phyloP scores from a whole-genome alignment of 1,284 basidiomycete genomes.

The Cutaneotrichosporon dermatis region DNA sequence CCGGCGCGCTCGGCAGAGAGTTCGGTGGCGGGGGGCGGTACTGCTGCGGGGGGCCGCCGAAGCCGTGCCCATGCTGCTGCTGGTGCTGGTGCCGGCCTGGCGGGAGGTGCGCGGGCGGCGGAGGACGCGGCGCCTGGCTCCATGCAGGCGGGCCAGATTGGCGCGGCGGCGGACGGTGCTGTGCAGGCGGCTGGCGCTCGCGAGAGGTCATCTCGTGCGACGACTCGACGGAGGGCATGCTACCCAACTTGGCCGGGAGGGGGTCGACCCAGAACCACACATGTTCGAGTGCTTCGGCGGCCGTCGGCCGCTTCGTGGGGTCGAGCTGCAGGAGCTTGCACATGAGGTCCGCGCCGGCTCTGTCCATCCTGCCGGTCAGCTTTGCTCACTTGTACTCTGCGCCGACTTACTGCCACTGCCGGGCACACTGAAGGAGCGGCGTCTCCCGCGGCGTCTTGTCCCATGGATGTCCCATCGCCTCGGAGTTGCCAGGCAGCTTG shows the following conservation, averaged over 20 bases:
- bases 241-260: slow-evolving; percentile 70
- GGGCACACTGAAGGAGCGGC: slow-evolving; percentile 24
- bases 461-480: slow-evolving; percentile 48
- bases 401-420: slow-evolving; percentile 33
- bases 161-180: too few species aligned
- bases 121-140: slow-evolving; percentile 1
- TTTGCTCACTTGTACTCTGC: neutral
- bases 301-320: slow-evolving; percentile 54
- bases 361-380: slow-evolving; percentile 32
- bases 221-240: slow-evolving; percentile 27
- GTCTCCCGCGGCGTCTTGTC: slow-evolving; percentile 26
- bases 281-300: slow-evolving; percentile 52
- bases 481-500: slow-evolving; percentile 71
- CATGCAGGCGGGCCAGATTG: neutral
- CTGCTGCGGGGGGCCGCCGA: neutral
- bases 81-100: neutral
- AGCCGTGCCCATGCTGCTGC: neutral
- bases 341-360: slow-evolving; percentile 46
- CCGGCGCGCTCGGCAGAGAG: neutral
- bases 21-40: neutral
- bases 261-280: slow-evolving; percentile 71
- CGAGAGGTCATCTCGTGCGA: slow-evolving; percentile 43
- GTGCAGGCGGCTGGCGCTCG: neutral
- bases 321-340: slow-evolving; percentile 53
- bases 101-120: neutral